Evolutionary conservation across 148 eudicot genomes (phyloP), one percentile per base, ranked within the genome.

Genomic region (Pharnaceum exiguum): DNA sequence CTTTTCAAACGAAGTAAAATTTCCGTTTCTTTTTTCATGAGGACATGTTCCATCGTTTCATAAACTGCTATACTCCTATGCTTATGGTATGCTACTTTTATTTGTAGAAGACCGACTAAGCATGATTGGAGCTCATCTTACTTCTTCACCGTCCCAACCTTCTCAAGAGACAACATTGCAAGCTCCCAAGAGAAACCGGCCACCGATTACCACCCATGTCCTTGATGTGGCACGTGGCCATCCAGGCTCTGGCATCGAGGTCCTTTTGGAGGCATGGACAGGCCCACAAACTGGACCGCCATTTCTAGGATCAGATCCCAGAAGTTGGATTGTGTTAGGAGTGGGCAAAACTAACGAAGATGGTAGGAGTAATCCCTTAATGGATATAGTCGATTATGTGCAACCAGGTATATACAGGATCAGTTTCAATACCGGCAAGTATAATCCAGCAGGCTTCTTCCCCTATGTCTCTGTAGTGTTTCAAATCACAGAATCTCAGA

Each of bases 171-270:
- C 66, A 49, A 72, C 56, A 30, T 44, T 83, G 33, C 66, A 64
- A 65, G 18, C 60, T 43, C 59, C 83, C 2, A 75, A 74, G 37
- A 75, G 95, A 63, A 89, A 70, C 51, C 83, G 95, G 6, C 96
- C 95, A 46, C 99, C 95, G 7, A 86, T 93, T 71, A 93, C 99
- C 23, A 89, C 96, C 61, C 96, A 93, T 53, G 74, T 93, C 55
- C 62, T 93, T 40, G 99, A 93, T 46, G 51, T 78, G 58, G 83
- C 91, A 35, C 75, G 72, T 30, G 99, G 99, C 4, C 55, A 53
- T 48, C 96, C 96, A 3, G 99, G 80, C 24, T 35, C 57, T 18
- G 95, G 85, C 6, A 66, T 93, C 13, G 91, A 93, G 51, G 89
- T 93, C 9, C 79, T 42, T 18, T 68, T 93, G 58, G 95, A 93